Evolutionary conservation across 352 stramenopile species (phyloP).

Genomic region (Thalassiosira sp.): DNA sequence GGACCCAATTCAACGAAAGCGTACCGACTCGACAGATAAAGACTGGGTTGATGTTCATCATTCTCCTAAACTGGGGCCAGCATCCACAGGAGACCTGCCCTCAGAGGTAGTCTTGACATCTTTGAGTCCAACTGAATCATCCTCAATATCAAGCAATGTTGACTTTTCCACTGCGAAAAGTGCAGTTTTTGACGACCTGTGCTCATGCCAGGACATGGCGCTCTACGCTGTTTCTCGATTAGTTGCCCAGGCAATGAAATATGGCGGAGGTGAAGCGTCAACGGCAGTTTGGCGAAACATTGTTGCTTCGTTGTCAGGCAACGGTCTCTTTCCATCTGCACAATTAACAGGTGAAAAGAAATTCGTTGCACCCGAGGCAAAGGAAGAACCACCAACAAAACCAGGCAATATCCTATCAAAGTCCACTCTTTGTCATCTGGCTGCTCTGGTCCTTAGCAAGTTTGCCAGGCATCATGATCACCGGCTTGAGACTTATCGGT

Average conservation of each 20-base stretch:
- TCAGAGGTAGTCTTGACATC: neutral
- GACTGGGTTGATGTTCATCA: conserved; percentile 60
- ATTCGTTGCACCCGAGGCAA: neutral
- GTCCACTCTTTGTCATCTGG: conserved; percentile 68
- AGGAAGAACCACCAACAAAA: conserved; percentile 2
- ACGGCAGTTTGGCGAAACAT: conserved; percentile 71
- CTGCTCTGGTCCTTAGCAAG: conserved; percentile 75
- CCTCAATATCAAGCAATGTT: neutral
- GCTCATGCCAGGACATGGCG: conserved; percentile 69
- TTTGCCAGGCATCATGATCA: conserved; percentile 67
- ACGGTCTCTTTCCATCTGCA: neutral
- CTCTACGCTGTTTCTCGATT: conserved; percentile 68
- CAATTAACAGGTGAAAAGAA: neutral
- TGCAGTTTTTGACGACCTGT: conserved; percentile 48
- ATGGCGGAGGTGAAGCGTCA: conserved; percentile 74
- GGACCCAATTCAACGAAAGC: conserved; percentile 27
- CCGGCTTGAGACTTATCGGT: conserved; percentile 55
- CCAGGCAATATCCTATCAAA: conserved; percentile 26
- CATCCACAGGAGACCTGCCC: conserved; percentile 1
- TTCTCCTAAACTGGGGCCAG: conserved; percentile 26
- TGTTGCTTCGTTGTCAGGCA: conserved; percentile 46
- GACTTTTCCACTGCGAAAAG: neutral
- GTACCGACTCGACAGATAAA: conserved; percentile 59
- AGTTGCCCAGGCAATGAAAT: conserved; percentile 76
- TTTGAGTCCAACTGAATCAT: neutral